A percentile compares a stretch with the other conserved stretches of the same genome.
These are phyloP conservation scores for Backusella liffmaniae DNA, from an alignment of 192 early-diverging fungal species.

Conservation along the genomic window DNA sequence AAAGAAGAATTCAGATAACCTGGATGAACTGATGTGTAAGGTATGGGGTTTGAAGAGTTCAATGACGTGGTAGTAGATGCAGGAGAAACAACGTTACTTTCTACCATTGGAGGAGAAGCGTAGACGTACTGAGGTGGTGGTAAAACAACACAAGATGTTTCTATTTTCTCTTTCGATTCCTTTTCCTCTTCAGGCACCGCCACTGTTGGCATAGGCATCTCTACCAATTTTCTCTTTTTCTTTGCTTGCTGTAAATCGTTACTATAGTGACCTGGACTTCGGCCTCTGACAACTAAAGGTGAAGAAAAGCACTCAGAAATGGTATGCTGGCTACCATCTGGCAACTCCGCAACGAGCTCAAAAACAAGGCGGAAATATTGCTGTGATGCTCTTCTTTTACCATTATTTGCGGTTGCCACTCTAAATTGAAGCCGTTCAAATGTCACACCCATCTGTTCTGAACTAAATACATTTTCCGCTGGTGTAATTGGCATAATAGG, in stretches of 20 bases:
- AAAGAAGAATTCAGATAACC: not conserved
- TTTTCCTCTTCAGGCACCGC: not conserved
- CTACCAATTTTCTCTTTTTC: conserved; percentile 5
- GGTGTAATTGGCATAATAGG: conserved; percentile 19
- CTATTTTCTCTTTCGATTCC: conserved; percentile 7
- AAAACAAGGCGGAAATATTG: conserved; percentile 81
- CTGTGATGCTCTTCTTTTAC: conserved; percentile 80
- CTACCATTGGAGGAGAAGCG: conserved; percentile 13
- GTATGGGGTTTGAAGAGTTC: not conserved
- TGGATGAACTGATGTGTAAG: not conserved
- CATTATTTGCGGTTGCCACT: conserved; percentile 89
- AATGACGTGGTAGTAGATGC: not conserved
- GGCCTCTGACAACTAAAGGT: conserved; percentile 83
- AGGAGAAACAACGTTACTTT: not conserved
- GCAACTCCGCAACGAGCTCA: conserved; percentile 65
- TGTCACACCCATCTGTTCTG: conserved; percentile 49
- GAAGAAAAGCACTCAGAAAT: conserved; percentile 66
- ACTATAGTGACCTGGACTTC: conserved; percentile 86
- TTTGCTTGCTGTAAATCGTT: not conserved
- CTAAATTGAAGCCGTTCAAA: conserved; percentile 94
- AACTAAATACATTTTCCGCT: conserved; percentile 5
- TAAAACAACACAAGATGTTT: not conserved
- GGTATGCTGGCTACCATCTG: conserved; percentile 44
- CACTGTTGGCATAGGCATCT: not conserved
- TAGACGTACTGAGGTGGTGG: conserved; percentile 10